Evolutionary conservation across 768 basidiomycete species (phyloP), one percentile per base, ranked within the genome.

Genomic region (Calocera viscosa): DNA sequence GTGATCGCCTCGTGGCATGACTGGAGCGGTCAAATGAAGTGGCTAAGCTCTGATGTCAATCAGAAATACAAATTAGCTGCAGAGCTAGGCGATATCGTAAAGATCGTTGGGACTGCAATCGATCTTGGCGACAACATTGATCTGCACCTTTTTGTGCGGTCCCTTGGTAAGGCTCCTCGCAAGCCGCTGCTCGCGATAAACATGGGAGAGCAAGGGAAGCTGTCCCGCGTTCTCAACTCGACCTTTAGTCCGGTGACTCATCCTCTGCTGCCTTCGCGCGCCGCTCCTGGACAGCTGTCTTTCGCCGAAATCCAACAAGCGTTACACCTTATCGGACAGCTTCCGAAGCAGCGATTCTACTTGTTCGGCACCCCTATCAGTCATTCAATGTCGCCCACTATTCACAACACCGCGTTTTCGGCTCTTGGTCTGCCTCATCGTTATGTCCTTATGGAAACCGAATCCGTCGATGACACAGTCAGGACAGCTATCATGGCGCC

Each of bases 1-100:
- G 84, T 97, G 72, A 87, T 99, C 67, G 90, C 92, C 0, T 96
- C 94, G 5, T 96, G 88, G 86, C 95, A 97, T 73, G 94, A 99
- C 72, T 94, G 90, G 88, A 86, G 84, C 49, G 94, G 95, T 1
- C 79, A 80, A 14, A 81, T 94, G 79, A 82, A 83, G 70, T 99
- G 95, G 95, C 82, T 85, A 70, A 81, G 87, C 19, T 75, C 82
- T 3, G 74, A 80, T 28, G 84, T 89, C 49, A 82, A 83, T 71
- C 82, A 86, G 67, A 89, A 88, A 72, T 90, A 90, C 74, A 80
- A 82, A 28, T 71, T 83, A 30, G 90, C 90, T 1, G 77, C 80
- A 49, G 76, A 78, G 68, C 79, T 86, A 49, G 94, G 94, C 1
- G 94, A 99, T 76, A 86, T 98, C 39, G 81, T 94, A 78, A 98